A percentile compares a stretch with the other conserved stretches of the same genome.
Evolutionary conservation across 129 eudicot species (phyloP).

Genomic region (Chrysanthemum seticuspe): DNA sequence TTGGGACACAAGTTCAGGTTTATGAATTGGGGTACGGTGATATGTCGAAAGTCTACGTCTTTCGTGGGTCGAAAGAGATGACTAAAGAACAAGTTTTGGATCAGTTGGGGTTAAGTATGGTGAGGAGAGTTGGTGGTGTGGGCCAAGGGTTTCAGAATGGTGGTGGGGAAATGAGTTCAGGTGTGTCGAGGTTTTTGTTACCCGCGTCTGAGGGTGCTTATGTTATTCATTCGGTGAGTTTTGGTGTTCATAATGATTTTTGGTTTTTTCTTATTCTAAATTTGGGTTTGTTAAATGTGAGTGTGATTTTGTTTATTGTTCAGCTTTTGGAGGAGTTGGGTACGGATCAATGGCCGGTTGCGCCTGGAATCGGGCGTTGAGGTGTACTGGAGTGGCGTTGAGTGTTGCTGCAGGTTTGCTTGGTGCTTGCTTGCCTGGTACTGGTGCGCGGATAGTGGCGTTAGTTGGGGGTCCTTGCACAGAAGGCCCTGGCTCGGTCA

Average conservation of each 20-base stretch:
- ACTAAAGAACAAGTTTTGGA: conserved; percentile 87
- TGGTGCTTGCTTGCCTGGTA: conserved; percentile 84
- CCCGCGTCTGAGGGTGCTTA: conserved; percentile 94
- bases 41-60: conserved; percentile 82
- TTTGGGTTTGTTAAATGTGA: background rate
- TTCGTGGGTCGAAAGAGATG: conserved; percentile 79
- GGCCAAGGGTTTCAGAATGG: conserved; percentile 54
- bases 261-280: conserved; percentile 3
- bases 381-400: too few species aligned
- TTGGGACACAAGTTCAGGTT: conserved; percentile 42
- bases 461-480: conserved; percentile 93
- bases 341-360: conserved; percentile 87
- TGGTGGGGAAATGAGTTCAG: conserved; percentile 42
- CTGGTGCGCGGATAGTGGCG: conserved; percentile 77
- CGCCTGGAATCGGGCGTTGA: conserved; percentile 71
- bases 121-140: conserved; percentile 43
- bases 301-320: conserved; percentile 8
- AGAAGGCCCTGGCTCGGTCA: conserved; percentile 90
- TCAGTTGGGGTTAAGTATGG: conserved; percentile 68
- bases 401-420: conserved; percentile 25
- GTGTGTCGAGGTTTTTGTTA: conserved; percentile 64
- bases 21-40: conserved; percentile 56
- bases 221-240: conserved; percentile 65
- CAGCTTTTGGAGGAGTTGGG: conserved; percentile 90
- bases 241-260: background rate